Evolutionary conservation across 768 basidiomycete genomes (phyloP).

Genomic region (Boletus vinaceobasis): DNA sequence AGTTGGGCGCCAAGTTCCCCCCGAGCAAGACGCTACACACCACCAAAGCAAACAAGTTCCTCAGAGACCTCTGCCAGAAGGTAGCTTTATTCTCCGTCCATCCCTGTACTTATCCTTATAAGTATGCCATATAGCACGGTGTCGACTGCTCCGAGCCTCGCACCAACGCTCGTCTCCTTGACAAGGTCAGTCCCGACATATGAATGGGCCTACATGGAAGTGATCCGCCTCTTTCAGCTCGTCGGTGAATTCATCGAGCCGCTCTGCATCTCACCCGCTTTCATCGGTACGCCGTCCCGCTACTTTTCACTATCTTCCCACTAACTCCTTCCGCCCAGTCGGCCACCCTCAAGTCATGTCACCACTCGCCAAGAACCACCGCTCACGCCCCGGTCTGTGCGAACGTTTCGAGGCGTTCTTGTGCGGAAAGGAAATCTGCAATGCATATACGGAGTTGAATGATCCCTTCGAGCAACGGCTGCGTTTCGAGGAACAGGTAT

Average conservation of each 20-base stretch:
- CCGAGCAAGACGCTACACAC: constrained; percentile 88
- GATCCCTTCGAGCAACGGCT: constrained; percentile 95
- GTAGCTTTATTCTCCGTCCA: constrained; percentile 33
- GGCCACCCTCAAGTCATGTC: constrained; percentile 99
- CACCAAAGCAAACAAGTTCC: constrained; percentile 81
- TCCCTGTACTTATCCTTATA: not conserved
- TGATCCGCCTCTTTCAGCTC: constrained; percentile 48
- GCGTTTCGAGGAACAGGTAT: constrained; percentile 91
- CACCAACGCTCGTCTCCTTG: constrained; percentile 90
- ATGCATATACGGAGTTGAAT: constrained; percentile 99
- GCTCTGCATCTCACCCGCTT: constrained; percentile 92
- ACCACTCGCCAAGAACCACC: constrained; percentile 97
- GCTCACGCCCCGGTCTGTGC: constrained; percentile 93
- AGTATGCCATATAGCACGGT: constrained; percentile 59
- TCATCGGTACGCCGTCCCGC: constrained; percentile 63
- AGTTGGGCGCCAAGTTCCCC: constrained; percentile 89
- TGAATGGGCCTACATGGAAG: not conserved
- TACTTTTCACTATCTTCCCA: not conserved
- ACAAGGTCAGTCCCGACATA: constrained; percentile 59
- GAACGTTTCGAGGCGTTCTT: constrained; percentile 99
- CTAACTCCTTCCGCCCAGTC: constrained; percentile 42
- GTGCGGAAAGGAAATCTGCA: constrained; percentile 97
- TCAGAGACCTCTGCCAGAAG: constrained; percentile 82
- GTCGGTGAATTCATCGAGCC: constrained; percentile 98
- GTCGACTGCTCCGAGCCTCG: constrained; percentile 96